Evolutionary conservation across 495 filamentous ascomycete genomes (phyloP).

Genomic region (Tetracladium setigerum): DNA sequence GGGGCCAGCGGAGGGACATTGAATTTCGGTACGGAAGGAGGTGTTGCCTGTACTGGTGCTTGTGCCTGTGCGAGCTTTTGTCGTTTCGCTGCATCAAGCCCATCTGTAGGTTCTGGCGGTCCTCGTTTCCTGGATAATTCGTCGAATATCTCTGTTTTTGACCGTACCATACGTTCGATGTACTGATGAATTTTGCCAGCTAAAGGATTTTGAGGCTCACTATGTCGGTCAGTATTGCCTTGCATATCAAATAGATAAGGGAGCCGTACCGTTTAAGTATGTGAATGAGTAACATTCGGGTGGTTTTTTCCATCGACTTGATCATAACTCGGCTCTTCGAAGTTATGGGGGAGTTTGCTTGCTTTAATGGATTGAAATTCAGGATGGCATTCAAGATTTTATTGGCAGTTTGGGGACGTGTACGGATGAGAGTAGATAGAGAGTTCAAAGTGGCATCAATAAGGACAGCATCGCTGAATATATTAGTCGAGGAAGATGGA

Average conservation of each 20-base stretch:
- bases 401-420: constrained; percentile 68
- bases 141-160: constrained; percentile 66
- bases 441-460: constrained; percentile 89
- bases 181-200: constrained; percentile 71
- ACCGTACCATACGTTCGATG: constrained; percentile 68
- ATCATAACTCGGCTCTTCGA: constrained; percentile 71
- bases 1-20: constrained; percentile 59
- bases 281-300: constrained; percentile 71
- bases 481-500: constrained; percentile 3
- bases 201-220: constrained; percentile 63
- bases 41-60: constrained; percentile 35
- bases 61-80: constrained; percentile 46
- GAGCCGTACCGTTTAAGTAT: constrained; percentile 60
- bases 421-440: constrained; percentile 70
- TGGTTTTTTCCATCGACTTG: constrained; percentile 91
- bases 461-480: constrained; percentile 70
- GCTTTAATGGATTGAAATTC: constrained; percentile 85
- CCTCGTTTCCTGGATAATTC: constrained; percentile 73
- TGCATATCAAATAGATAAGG: not conserved
- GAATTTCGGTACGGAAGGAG: constrained; percentile 33
- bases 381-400: constrained; percentile 79
- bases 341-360: constrained; percentile 68
- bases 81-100: constrained; percentile 60
- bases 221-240: constrained; percentile 23
- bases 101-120: constrained; percentile 52